phyloP scores from a whole-genome alignment of 2,329 filamentous ascomycete species.

The Trichophyton mentagrophytes region DNA sequence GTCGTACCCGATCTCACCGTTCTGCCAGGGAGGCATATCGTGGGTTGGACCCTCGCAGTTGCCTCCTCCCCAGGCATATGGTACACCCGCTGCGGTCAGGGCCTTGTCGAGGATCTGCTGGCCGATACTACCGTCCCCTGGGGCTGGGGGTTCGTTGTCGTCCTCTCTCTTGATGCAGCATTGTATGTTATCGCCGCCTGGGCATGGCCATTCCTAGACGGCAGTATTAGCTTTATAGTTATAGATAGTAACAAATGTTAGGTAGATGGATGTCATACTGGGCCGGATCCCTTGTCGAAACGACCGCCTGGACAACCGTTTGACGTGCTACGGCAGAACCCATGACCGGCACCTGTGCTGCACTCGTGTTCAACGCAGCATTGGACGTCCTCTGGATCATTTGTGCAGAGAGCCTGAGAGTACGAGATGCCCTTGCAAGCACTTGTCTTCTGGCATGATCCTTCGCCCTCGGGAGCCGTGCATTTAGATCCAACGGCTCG shows the following conservation, averaged over 20 bases:
- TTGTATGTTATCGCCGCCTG: background rate
- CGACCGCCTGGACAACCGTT: background rate
- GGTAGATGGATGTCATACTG: background rate
- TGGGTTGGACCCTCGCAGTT: slow-evolving; percentile 17
- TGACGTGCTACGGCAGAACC: background rate
- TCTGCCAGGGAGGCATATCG: slow-evolving; percentile 17
- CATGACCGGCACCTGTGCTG: background rate
- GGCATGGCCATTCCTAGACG: background rate
- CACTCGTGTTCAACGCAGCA: background rate
- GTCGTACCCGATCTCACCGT: slow-evolving; percentile 19
- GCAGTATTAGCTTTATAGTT: background rate
- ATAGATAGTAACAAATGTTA: background rate
- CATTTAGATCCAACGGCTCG: background rate
- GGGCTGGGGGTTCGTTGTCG: background rate
- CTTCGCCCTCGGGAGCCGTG: background rate
- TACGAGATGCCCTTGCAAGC: background rate
- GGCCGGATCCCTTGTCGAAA: background rate
- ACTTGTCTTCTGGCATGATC: background rate
- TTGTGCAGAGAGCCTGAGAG: background rate
- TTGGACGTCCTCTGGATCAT: background rate
- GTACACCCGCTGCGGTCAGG: slow-evolving; percentile 36
- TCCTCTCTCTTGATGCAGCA: background rate
- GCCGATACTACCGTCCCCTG: background rate
- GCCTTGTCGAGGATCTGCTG: slow-evolving; percentile 33
- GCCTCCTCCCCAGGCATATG: slow-evolving; percentile 21